These are phyloP conservation scores for Gyromitra esculenta DNA, from an alignment of 2,329 filamentous ascomycete genomes.

Conservation along the genomic window DNA sequence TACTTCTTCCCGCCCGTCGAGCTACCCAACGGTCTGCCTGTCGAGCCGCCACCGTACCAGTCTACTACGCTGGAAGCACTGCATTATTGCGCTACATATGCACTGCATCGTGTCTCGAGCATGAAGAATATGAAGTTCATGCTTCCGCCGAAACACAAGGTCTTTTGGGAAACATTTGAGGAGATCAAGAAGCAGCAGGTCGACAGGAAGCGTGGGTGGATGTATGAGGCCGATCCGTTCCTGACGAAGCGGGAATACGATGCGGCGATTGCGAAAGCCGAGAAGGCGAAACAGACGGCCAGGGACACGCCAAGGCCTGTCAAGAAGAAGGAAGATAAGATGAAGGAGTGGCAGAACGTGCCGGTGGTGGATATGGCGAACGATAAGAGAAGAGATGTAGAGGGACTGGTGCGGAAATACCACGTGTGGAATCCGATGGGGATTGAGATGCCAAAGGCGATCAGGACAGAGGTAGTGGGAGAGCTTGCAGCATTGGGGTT, in stretches of 20 bases:
- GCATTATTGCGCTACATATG: constrained; percentile 92
- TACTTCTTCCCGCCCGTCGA: constrained; percentile 74
- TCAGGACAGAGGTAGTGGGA: constrained; percentile 71
- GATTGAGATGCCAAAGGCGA: constrained; percentile 70
- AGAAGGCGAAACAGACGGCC: constrained; percentile 77
- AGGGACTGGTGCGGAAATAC: constrained; percentile 78
- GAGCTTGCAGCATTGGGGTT: constrained; percentile 85
- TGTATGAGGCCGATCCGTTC: constrained; percentile 97
- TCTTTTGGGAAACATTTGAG: constrained; percentile 91
- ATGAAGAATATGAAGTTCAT: constrained; percentile 97
- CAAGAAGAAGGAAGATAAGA: constrained; percentile 62
- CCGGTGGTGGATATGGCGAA: constrained; percentile 94
- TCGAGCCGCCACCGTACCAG: constrained; percentile 74
- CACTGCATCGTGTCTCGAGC: constrained; percentile 88
- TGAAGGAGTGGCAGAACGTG: constrained; percentile 82
- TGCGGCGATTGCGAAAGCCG: constrained; percentile 76
- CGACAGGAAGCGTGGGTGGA: constrained; percentile 78
- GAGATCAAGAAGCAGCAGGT: constrained; percentile 82
- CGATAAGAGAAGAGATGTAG: constrained; percentile 79
- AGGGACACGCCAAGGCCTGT: constrained; percentile 64
- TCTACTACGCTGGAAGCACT: constrained; percentile 87
- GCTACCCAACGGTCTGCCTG: constrained; percentile 76
- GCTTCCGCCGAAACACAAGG: constrained; percentile 87
- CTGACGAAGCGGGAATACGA: constrained; percentile 80
- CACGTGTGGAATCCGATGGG: constrained; percentile 88